Evolutionary conservation across 805 yeast species (phyloP).

Genomic region (Diddensiella transvaalensis): DNA sequence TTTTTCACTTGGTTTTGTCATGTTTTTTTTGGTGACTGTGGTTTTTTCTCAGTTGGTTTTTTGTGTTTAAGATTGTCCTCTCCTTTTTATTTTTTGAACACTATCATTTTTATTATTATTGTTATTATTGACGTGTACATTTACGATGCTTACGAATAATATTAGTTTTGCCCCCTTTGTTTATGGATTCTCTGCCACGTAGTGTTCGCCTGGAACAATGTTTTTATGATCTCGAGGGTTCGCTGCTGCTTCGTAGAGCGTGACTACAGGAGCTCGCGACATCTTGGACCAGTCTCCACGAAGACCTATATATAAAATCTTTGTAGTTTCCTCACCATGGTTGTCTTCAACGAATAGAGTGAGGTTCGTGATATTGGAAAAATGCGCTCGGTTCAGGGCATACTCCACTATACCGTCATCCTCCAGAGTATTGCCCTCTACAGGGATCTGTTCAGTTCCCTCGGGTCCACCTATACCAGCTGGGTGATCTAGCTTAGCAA

Average conservation of each 20-base stretch:
- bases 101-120: too few relatives aligned
- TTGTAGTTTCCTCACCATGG: constrained; percentile 55
- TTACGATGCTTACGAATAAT: background rate
- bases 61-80: too few relatives aligned
- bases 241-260: constrained; percentile 86
- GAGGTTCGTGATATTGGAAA: constrained; percentile 65
- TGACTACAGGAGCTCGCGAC: constrained; percentile 63
- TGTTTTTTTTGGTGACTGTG: background rate
- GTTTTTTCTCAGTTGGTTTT: background rate
- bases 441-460: constrained; percentile 22
- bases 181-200: constrained; percentile 7
- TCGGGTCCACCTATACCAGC: constrained; percentile 42
- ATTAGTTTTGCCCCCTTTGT: background rate
- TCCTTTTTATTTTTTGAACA: background rate
- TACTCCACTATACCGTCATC: constrained; percentile 70
- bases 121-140: background rate
- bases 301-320: constrained; percentile 67
- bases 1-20: background rate
- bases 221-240: constrained; percentile 83
- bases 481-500: constrained; percentile 60
- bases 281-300: constrained; percentile 55
- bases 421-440: constrained; percentile 27
- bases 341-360: constrained; percentile 67
- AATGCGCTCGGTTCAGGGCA: constrained; percentile 67
- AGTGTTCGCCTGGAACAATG: constrained; percentile 22